Conservation (phyloP, 164 flowering plant genomes). For the Magnolia kwangsiensis region DNA sequence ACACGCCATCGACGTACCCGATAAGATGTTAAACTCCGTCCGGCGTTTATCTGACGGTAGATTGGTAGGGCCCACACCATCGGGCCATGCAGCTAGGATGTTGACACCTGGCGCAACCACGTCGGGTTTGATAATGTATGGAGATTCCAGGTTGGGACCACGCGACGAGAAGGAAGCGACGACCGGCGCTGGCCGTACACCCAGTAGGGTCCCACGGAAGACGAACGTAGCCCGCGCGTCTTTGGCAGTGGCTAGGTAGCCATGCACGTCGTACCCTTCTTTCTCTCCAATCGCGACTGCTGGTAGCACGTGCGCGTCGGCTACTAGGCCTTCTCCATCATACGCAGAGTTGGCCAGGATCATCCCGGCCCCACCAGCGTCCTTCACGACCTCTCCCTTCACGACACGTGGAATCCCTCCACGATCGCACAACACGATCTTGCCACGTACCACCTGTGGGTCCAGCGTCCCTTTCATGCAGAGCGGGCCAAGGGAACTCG, state of each 20-base stretch:
- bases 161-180: conserved; percentile 52
- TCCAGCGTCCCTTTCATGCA: conserved; percentile 41
- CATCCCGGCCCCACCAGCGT: conserved; percentile 51
- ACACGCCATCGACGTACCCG: conserved; percentile 73
- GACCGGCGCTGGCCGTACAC: conserved; percentile 45
- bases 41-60: conserved; percentile 28
- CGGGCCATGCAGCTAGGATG: conserved; percentile 67
- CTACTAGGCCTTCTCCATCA: conserved; percentile 34
- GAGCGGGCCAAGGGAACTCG: conserved; percentile 7
- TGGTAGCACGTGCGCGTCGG: conserved; percentile 45
- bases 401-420: conserved; percentile 28
- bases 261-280: conserved; percentile 15
- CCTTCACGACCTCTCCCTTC: conserved; percentile 35
- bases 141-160: conserved; percentile 42
- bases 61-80: conserved; percentile 25
- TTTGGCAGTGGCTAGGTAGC: conserved; percentile 11
- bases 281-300: conserved; percentile 30
- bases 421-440: conserved; percentile 46
- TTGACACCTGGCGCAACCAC: conserved; percentile 63
- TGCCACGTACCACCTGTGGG: conserved; percentile 31
- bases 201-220: conserved; percentile 38
- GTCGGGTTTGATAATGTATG: conserved; percentile 56
- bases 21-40: conserved; percentile 46
- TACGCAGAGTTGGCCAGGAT: conserved; percentile 30
- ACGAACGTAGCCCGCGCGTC: conserved; percentile 29